These are phyloP conservation scores for sweet orange (Citrus sinensis) DNA, from an alignment of 345 rosid species.

Conservation along the genomic window DVS_A1.0 CM039163.1:41528001-41528500, in stretches of 20 bases:
- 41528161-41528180: background rate
- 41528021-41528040: background rate
- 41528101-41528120: background rate
- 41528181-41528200: background rate
- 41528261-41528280: background rate
- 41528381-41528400: background rate
- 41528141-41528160: background rate
- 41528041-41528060: background rate
- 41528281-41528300: background rate
- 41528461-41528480: background rate
- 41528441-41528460: background rate
- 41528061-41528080: background rate
- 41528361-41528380: background rate
- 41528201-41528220: background rate
- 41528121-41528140: background rate
- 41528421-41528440: background rate
- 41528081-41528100: background rate
- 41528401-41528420: background rate
- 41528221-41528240: background rate
- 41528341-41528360: background rate
- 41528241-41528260: background rate
- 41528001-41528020: background rate
- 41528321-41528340: background rate
- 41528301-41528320: background rate
- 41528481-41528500: background rate